Conservation (phyloP, 306 rosid genomes). For the Sphenostylis stenocarpa region DNA sequence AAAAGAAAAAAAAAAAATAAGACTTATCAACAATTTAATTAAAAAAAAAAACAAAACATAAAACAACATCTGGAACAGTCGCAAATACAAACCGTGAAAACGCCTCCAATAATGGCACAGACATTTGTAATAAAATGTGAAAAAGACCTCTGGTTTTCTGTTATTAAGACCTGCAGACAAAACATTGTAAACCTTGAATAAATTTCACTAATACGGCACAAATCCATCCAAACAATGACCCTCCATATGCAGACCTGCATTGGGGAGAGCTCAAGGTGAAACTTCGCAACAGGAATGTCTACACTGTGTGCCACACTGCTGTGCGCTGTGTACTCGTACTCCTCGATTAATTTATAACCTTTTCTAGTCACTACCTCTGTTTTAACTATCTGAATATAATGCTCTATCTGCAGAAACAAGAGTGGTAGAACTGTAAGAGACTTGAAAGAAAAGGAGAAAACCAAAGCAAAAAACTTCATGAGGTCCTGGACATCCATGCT, state of each 20-base stretch:
- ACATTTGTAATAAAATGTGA: conserved; percentile 92
- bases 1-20: background rate
- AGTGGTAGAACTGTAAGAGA: background rate
- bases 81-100: conserved; percentile 87
- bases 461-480: background rate
- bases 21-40: conserved; percentile 16
- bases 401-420: conserved; percentile 71
- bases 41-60: background rate
- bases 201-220: background rate
- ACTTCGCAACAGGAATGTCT: conserved; percentile 76
- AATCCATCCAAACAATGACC: conserved; percentile 9
- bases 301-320: conserved; percentile 75
- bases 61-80: conserved; percentile 7
- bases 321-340: conserved; percentile 96
- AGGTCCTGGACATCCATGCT: background rate
- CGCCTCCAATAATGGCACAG: conserved; percentile 94
- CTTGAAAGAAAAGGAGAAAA: background rate
- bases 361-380: conserved; percentile 69
- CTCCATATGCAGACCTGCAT: conserved; percentile 72
- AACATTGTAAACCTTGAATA: conserved; percentile 12
- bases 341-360: conserved; percentile 66
- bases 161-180: conserved; percentile 66
- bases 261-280: conserved; percentile 97
- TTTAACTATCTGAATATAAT: conserved; percentile 94
- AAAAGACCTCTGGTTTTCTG: conserved; percentile 79